Conservation (phyloP, 2,329 filamentous ascomycete species). For the Gnomoniopsis smithogilvyi region DNA sequence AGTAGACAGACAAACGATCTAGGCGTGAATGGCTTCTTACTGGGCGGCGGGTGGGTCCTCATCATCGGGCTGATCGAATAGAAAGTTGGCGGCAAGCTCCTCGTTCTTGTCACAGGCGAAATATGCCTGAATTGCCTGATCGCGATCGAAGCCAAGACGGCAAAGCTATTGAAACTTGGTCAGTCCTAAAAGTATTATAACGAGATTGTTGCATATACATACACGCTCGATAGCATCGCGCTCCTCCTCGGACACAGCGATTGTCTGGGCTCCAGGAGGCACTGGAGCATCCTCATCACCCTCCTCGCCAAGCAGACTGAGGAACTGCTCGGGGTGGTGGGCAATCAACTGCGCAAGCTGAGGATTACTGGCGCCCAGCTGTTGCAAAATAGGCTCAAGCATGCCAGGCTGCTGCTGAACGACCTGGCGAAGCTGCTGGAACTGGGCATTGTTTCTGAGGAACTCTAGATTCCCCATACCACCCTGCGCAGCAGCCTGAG, state of each 20-base stretch:
- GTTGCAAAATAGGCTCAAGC: slow-evolving; percentile 96
- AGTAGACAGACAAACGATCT: neutral
- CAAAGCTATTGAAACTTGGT: slow-evolving; percentile 61
- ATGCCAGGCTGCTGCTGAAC: slow-evolving; percentile 98
- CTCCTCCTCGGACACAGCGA: slow-evolving; percentile 93
- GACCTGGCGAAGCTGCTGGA: slow-evolving; percentile 94
- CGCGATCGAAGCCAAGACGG: slow-evolving; percentile 86
- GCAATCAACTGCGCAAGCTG: slow-evolving; percentile 90
- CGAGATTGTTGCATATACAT: slow-evolving; percentile 33
- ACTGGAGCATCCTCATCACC: slow-evolving; percentile 78
- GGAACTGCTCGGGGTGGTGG: slow-evolving; percentile 88
- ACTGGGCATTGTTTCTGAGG: slow-evolving; percentile 91
- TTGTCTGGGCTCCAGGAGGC: slow-evolving; percentile 83
- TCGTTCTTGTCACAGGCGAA: slow-evolving; percentile 99
- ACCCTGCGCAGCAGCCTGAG: slow-evolving; percentile 39
- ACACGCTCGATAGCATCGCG: slow-evolving; percentile 95
- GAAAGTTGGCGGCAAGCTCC: slow-evolving; percentile 94
- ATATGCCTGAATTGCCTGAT: slow-evolving; percentile 95
- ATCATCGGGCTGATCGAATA: slow-evolving; percentile 95
- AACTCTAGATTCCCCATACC: slow-evolving; percentile 84
- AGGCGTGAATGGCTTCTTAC: slow-evolving; percentile 27
- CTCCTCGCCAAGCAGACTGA: slow-evolving; percentile 85
- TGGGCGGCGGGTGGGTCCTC: slow-evolving; percentile 53
- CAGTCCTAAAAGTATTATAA: slow-evolving; percentile 8
- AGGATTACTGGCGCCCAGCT: slow-evolving; percentile 92